A percentile compares a stretch with the other conserved stretches of the same genome.
Conservation (phyloP, 345 rosid species). For the Erysimum cheiranthoides region DNA sequence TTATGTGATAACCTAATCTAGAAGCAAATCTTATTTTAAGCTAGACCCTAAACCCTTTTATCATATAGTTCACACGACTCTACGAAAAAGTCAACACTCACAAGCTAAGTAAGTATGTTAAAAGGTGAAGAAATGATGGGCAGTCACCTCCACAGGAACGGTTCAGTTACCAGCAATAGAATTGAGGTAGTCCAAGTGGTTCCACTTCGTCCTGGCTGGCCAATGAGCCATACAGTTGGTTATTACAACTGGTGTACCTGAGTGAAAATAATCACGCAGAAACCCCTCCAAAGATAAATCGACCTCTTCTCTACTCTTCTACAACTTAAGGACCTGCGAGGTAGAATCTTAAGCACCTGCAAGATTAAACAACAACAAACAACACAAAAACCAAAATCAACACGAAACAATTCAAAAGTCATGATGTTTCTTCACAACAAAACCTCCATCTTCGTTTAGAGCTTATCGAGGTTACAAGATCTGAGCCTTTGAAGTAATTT, state of each 20-base stretch:
- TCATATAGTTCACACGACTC: not conserved
- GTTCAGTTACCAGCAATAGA: constrained; percentile 86
- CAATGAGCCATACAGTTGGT: constrained; percentile 92
- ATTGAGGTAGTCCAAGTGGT: constrained; percentile 75
- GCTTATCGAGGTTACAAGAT: constrained; percentile 27
- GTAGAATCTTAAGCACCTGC: constrained; percentile 69
- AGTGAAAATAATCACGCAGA: constrained; percentile 66
- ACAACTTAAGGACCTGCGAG: constrained; percentile 64
- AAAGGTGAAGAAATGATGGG: constrained; percentile 33
- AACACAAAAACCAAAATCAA: not conserved
- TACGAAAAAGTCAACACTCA: not conserved
- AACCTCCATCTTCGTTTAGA: not conserved
- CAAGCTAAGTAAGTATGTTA: not conserved
- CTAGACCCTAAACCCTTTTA: constrained; percentile 10
- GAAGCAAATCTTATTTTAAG: not conserved
- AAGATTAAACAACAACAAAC: constrained; percentile 26
- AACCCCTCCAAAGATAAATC: constrained; percentile 83
- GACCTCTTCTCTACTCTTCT: constrained; percentile 77
- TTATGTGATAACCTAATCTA: not conserved
- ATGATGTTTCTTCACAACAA: not conserved
- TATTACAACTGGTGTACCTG: constrained; percentile 82
- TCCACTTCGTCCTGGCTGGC: constrained; percentile 94
- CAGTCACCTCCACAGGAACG: constrained; percentile 95
- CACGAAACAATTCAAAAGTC: not conserved
- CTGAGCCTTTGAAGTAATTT: not conserved